Percentiles rank a stretch among this genome's conserved stretches.
Conservation (phyloP, 371 early-diverging fungal species). For the Circinella umbellata region DNA sequence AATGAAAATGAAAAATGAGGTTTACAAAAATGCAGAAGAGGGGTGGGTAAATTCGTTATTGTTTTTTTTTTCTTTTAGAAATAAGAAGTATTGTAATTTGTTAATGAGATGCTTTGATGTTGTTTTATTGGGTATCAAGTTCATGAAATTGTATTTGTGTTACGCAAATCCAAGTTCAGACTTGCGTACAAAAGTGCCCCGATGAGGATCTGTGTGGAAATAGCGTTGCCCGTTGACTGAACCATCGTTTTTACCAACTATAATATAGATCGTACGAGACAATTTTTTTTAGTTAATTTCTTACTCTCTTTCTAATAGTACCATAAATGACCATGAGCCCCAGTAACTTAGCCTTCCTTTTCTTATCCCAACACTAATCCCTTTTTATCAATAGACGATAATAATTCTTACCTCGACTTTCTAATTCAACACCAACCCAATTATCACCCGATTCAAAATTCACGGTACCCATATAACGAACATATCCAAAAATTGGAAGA, state of each 20-base stretch:
- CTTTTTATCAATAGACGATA: neutral
- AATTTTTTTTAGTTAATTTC: neutral
- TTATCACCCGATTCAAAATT: conserved; percentile 30
- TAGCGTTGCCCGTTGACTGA: conserved; percentile 31
- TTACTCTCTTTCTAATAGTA: neutral
- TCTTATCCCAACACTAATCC: neutral
- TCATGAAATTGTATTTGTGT: neutral
- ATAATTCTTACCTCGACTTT: conserved; percentile 37
- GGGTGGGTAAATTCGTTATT: no score
- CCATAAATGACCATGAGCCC: neutral
- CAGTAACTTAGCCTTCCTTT: no score
- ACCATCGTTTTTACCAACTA: conserved; percentile 40
- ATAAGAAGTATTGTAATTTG: no score
- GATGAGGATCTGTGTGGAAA: conserved; percentile 32
- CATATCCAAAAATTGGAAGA: conserved; percentile 36
- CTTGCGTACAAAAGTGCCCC: conserved; percentile 29
- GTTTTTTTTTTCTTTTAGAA: no score
- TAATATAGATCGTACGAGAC: neutral
- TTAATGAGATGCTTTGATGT: neutral
- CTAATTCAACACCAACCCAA: conserved; percentile 50
- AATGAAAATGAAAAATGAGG: no score
- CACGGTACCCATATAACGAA: conserved; percentile 44
- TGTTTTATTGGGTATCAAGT: conserved; percentile 9
- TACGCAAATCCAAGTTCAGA: conserved; percentile 15
- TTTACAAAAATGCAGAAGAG: no score